Evolutionary conservation across 2,329 filamentous ascomycete genomes (phyloP).

Genomic region (Scedosporium aurantiacum): DNA sequence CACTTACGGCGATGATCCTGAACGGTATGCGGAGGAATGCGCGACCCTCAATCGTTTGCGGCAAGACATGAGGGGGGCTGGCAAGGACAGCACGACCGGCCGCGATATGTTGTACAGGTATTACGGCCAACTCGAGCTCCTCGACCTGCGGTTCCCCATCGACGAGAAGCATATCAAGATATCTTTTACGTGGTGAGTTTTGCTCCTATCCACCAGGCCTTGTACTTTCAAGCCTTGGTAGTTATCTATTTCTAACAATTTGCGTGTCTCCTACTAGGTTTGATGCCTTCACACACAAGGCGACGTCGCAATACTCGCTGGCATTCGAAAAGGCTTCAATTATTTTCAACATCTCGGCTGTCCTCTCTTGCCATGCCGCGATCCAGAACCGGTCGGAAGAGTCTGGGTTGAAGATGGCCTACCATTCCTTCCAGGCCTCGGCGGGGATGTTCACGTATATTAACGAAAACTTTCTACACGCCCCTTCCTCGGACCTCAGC

Average conservation of each 20-base stretch:
- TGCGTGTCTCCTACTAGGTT: conserved; percentile 55
- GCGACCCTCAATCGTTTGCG: conserved; percentile 84
- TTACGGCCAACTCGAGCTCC: conserved; percentile 89
- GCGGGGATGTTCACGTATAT: conserved; percentile 99
- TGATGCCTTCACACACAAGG: conserved; percentile 97
- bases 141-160: conserved; percentile 90
- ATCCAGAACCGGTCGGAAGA: conserved; percentile 89
- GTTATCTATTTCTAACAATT: background rate
- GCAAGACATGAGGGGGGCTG: conserved; percentile 96
- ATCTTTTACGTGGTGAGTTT: conserved; percentile 79
- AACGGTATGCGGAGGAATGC: conserved; percentile 92
- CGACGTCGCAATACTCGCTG: conserved; percentile 92
- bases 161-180: conserved; percentile 99
- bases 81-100: conserved; percentile 90
- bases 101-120: conserved; percentile 92
- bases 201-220: background rate
- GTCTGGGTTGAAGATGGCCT: conserved; percentile 85
- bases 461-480: conserved; percentile 98
- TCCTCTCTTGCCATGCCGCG: conserved; percentile 90
- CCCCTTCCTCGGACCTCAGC: conserved; percentile 90
- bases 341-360: conserved; percentile 98
- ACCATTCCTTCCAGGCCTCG: conserved; percentile 95
- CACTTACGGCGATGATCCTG: conserved; percentile 92
- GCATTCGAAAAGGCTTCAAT: conserved; percentile 98
- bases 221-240: conserved; percentile 2